Base-by-base conservation (phyloP, 345 rosid genomes). In the Raphanus sativus region DNA sequence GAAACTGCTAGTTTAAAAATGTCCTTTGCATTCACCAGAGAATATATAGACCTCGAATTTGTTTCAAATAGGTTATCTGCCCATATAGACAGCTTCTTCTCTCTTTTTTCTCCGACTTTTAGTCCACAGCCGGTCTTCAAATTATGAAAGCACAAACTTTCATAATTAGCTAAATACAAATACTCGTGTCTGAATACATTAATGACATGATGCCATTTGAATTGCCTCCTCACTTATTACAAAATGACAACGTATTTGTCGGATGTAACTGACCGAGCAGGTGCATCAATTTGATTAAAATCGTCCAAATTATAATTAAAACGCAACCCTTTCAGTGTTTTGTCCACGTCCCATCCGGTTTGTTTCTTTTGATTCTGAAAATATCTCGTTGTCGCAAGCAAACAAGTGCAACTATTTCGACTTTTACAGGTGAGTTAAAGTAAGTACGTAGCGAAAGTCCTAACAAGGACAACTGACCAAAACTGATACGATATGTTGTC, bases 191-290 rank as follows among this genome's bases (percentile, higher is more conserved):
- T 25, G 26, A 36, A 38, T 38, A 13, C 48, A 72, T 1, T 62
- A 13, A 42, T 12, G 34, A 26, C 70, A 70, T 54, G 48, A 58
- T 59, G 54, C 73, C 17, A 45, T 50, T 78, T 71, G 42, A 59
- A 48, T 78, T 60, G 29, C 56, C 63, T 64, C 24, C 56, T 66
- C 74, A 62, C 65, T 78, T 72, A 67, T 78, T 67, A 78, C 77
- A 73, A 72, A 15, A 73, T 50, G 77, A 60, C 77, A 78, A 72
- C 26, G 36, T 33, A n/a, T 60, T 6, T 33, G 50, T 34, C 26
- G 17, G 69, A 72, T 59, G 16, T 10, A 67, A 72, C 50, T 48
- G 4, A 64, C 71, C 38, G 30, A 55, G 30, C 32, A 70, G 12
- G 73, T 58, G 67, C 52, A 78, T 26, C 73, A 78, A 66, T 66